Base-by-base conservation (phyloP, 306 rosid species). In the Glycine latifolia region DNA sequence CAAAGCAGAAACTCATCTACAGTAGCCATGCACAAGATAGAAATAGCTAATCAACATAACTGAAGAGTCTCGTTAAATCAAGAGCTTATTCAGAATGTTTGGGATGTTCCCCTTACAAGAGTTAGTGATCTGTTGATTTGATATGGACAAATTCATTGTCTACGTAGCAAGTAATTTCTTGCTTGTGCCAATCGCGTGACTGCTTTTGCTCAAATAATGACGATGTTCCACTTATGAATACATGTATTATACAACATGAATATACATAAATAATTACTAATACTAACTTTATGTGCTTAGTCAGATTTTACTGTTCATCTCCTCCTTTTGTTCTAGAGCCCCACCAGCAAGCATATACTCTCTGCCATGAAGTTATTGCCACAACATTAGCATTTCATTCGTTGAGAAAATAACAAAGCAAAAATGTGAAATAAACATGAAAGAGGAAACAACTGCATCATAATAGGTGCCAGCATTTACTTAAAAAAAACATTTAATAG, bases 271-370 rank as follows among this genome's bases (percentile, higher is more conserved):
- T 41, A 26, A 16, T 71, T 11, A 67, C 78, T 71, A 48, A 54
- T 48, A 54, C 65, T 71, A 87, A 75, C 46, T 80, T 39, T 2
- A 9, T 47, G 46, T 54, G 82, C 53, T 75, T 44, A 1, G 48
- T 87, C 86, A 83, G 53, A 74, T 54, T 77, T 78, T 77, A 39
- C 60, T 66, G 47, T 81, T 67, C 66, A 31, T 75, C 20, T 82
- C 85, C 14, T 75, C 81, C 4, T 81, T 85, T 71, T 80, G 82
- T 46, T 76, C 90, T 43, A 39, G 71, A 53, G 82, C 90, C 10
- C 73, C 90, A 50, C 90, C 83, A 46, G 83, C 83, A 78, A 85
- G 83, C 79, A 88, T 68, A 80, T 78, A 85, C 82, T 92, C 94
- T 86, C 97, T 92, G 95, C 31, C 50, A 78, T 67, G 26, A 58